A percentile compares a stretch with the other conserved stretches of the same genome.
phyloP scores from a whole-genome alignment of 2,329 filamentous ascomycete species.

The Epichloe hybrida region DNA sequence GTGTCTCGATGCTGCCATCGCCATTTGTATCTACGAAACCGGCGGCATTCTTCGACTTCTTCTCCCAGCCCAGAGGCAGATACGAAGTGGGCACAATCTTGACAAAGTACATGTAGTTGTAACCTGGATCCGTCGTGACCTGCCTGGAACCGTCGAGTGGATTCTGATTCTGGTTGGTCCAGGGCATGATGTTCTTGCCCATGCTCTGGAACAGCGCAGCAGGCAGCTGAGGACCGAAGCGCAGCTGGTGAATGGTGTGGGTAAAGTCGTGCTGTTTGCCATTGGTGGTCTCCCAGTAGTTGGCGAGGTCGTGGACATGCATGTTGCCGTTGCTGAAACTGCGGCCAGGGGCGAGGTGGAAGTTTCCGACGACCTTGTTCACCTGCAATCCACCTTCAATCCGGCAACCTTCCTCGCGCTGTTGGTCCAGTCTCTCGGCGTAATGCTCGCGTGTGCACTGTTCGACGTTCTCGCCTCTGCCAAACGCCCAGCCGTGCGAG shows the following conservation, averaged over 20 bases:
- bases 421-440: conserved; percentile 70
- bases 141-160: conserved; percentile 75
- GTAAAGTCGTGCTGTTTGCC: conserved; percentile 70
- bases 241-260: conserved; percentile 75
- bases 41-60: conserved; percentile 26
- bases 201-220: conserved; percentile 52
- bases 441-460: conserved; percentile 95
- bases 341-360: conserved; percentile 92
- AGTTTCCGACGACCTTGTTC: conserved; percentile 98
- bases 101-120: conserved; percentile 98
- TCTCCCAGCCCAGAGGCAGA: conserved; percentile 79
- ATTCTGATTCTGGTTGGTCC: conserved; percentile 86
- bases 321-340: conserved; percentile 94
- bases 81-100: conserved; percentile 97
- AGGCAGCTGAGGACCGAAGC: conserved; percentile 86
- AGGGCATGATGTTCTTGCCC: conserved; percentile 37
- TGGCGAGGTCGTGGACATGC: conserved; percentile 94
- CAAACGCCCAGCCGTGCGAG: conserved; percentile 83
- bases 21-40: conserved; percentile 33
- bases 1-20: conserved; percentile 82
- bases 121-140: conserved; percentile 66
- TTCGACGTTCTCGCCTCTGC: conserved; percentile 80
- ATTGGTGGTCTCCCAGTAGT: conserved; percentile 69
- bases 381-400: conserved; percentile 86
- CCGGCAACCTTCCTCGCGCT: conserved; percentile 84